phyloP scores from a whole-genome alignment of 2,329 filamentous ascomycete genomes.

The Fusarium subtropicale region DNA sequence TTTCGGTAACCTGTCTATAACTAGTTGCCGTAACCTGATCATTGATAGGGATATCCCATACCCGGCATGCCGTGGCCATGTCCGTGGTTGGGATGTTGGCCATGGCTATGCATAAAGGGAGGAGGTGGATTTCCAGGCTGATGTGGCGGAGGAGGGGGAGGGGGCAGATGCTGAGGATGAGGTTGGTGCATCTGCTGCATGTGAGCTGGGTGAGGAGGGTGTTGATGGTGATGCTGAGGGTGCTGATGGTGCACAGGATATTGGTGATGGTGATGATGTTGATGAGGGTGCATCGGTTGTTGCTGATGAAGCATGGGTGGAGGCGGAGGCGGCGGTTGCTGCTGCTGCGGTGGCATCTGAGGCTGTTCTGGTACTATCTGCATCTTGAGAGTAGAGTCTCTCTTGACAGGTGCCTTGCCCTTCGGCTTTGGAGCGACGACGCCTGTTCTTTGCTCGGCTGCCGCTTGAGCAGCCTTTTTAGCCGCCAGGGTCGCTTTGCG shows the following conservation, averaged over 20 bases:
- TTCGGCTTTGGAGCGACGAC: constrained; percentile 55
- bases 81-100: constrained; percentile 23
- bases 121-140: constrained; percentile 35
- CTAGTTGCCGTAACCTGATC: constrained; percentile 5
- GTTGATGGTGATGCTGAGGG: constrained; percentile 31
- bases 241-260: constrained; percentile 33
- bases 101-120: constrained; percentile 42
- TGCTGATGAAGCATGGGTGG: constrained; percentile 35
- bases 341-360: constrained; percentile 30
- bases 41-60: constrained; percentile 47
- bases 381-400: constrained; percentile 47
- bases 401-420: constrained; percentile 51
- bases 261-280: constrained; percentile 32
- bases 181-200: constrained; percentile 36
- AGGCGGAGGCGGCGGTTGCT: constrained; percentile 17
- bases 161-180: constrained; percentile 38
- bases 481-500: constrained; percentile 69
- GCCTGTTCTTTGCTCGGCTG: constrained; percentile 53
- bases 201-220: constrained; percentile 32
- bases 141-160: constrained; percentile 40
- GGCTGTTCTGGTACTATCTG: constrained; percentile 40
- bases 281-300: constrained; percentile 31
- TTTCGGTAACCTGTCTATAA: neutral
- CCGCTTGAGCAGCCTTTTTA: constrained; percentile 65
- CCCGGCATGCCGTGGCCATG: constrained; percentile 43